A percentile compares a stretch with the other conserved stretches of the same genome.
These are phyloP conservation scores for Apiospora kogelbergensis DNA, from an alignment of 2,329 filamentous ascomycete genomes.

Conservation along the genomic window DNA sequence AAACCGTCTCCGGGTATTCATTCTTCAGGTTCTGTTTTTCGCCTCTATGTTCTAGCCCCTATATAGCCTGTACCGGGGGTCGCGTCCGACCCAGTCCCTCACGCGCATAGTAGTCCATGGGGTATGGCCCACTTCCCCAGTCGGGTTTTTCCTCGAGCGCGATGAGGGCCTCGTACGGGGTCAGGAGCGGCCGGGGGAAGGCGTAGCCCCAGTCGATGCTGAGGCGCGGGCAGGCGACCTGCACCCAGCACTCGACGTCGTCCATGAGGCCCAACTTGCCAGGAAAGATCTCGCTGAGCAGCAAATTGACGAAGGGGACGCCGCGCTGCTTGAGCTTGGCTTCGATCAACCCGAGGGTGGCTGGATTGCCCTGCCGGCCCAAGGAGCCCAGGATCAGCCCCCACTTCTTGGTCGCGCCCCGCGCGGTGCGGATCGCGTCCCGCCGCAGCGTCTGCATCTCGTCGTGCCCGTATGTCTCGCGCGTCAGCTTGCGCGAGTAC, in stretches of 20 bases:
- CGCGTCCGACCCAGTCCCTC: conserved; percentile 80
- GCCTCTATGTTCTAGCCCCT: neutral
- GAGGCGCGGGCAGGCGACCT: conserved; percentile 92
- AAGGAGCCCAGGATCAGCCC: conserved; percentile 91
- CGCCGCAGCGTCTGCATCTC: conserved; percentile 84
- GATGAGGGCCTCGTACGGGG: conserved; percentile 92
- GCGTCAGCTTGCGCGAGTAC: conserved; percentile 87
- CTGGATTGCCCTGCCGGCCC: conserved; percentile 91
- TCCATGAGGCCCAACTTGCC: conserved; percentile 91
- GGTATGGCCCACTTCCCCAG: conserved; percentile 76
- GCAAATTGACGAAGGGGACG: conserved; percentile 79
- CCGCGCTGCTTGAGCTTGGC: conserved; percentile 67
- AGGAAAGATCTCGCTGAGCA: conserved; percentile 94
- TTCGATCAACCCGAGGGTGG: conserved; percentile 88
- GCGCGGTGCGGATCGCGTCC: conserved; percentile 74
- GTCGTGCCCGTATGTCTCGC: conserved; percentile 87
- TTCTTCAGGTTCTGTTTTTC: neutral
- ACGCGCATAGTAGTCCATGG: conserved; percentile 97
- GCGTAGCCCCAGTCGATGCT: conserved; percentile 99
- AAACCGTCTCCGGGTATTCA: neutral
- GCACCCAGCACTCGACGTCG: conserved; percentile 97
- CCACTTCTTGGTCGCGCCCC: conserved; percentile 76
- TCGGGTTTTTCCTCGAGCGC: conserved; percentile 78
- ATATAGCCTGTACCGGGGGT: neutral
- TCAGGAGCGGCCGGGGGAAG: conserved; percentile 83